These are phyloP conservation scores for Kalmusia sp. DNA, from an alignment of 2,329 filamentous ascomycete species.

Conservation along the genomic window DNA sequence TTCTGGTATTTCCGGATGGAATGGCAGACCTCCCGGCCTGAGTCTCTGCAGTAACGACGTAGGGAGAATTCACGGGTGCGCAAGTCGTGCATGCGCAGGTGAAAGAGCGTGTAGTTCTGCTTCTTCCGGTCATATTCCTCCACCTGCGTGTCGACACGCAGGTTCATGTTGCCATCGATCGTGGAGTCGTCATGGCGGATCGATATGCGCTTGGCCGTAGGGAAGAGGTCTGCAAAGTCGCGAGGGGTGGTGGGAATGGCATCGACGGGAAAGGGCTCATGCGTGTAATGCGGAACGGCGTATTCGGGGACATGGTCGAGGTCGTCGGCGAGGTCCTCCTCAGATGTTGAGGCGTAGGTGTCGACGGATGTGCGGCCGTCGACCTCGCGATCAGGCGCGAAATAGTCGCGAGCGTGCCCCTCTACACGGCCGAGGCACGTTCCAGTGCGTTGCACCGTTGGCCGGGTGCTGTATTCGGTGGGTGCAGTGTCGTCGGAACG, in stretches of 20 bases:
- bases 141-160: conserved; percentile 83
- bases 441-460: conserved; percentile 36
- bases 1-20: conserved; percentile 74
- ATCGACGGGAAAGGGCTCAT: conserved; percentile 68
- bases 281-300: conserved; percentile 66
- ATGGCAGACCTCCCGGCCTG: conserved; percentile 90
- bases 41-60: conserved; percentile 89
- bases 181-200: conserved; percentile 93
- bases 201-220: conserved; percentile 78
- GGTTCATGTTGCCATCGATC: conserved; percentile 93
- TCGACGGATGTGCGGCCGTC: conserved; percentile 68
- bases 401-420: conserved; percentile 31
- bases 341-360: conserved; percentile 80
- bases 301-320: conserved; percentile 57
- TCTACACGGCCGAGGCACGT: conserved; percentile 42
- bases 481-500: conserved; percentile 43
- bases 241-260: conserved; percentile 79
- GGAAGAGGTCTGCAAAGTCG: conserved; percentile 85
- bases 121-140: conserved; percentile 62
- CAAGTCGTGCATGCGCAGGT: conserved; percentile 93
- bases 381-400: conserved; percentile 18
- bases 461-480: conserved; percentile 42
- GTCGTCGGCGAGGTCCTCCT: conserved; percentile 61
- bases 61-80: conserved; percentile 87
- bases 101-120: conserved; percentile 81